These are phyloP conservation scores for Betula pendula DNA, from an alignment of 306 rosid genomes.

Conservation along the genomic window DNA sequence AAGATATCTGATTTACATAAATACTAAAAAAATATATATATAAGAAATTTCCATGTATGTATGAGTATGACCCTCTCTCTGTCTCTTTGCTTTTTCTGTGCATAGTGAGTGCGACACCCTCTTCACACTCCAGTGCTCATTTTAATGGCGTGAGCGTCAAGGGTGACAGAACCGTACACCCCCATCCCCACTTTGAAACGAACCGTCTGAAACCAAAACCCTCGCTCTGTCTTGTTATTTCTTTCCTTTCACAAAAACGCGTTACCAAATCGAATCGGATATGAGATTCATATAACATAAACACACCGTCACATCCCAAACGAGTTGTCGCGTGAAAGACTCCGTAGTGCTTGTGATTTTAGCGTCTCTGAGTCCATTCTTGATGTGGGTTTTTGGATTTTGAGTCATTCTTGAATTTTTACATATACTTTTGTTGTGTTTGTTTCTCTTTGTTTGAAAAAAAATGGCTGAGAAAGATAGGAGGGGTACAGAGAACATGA, in stretches of 20 bases:
- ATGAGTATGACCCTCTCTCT: conserved; percentile 12
- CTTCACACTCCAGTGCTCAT: conserved; percentile 23
- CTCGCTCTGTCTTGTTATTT: conserved; percentile 1
- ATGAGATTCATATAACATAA: conserved; percentile 20
- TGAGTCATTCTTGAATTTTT: conserved; percentile 21
- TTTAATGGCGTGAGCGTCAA: conserved; percentile 41
- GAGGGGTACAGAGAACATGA: conserved; percentile 25
- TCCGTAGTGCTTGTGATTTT: not conserved
- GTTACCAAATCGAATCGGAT: conserved; percentile 11
- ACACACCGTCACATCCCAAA: not conserved
- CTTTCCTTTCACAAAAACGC: conserved; percentile 17
- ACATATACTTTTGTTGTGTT: not conserved
- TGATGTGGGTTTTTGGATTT: conserved; percentile 27
- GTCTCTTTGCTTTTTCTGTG: conserved; percentile 13
- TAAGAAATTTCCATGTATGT: not conserved
- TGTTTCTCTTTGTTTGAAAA: not conserved
- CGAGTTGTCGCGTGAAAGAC: not conserved
- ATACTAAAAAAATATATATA: not conserved
- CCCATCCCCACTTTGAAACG: not conserved
- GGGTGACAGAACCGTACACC: conserved; percentile 34
- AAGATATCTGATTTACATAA: not conserved
- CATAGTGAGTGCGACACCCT: conserved; percentile 32
- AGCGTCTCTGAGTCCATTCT: not conserved
- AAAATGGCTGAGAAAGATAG: conserved; percentile 24
- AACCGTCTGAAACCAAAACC: conserved; percentile 14